phyloP scores from a whole-genome alignment of 208 protist species.

The Vickermania ingenoplastis region DNA sequence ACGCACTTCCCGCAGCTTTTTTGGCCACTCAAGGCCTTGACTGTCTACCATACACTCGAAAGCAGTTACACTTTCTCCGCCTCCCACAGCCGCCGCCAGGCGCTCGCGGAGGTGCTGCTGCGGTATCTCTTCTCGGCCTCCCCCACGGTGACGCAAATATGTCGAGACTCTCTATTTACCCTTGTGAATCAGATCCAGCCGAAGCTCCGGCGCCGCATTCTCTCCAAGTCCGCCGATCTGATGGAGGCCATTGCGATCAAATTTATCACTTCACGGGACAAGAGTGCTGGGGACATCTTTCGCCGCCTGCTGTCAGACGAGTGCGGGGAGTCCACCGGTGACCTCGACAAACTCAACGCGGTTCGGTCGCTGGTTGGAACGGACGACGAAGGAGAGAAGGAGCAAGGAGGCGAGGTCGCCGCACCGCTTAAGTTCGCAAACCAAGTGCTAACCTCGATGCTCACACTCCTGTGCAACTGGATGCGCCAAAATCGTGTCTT shows the following conservation, averaged over 20 bases:
- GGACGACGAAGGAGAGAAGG: neutral
- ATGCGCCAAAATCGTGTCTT: neutral
- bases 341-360: neutral
- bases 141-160: neutral
- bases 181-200: neutral
- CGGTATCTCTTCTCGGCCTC: neutral
- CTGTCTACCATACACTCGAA: neutral
- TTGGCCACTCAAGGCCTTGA: neutral
- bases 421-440: neutral
- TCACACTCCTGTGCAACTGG: neutral
- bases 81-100: neutral
- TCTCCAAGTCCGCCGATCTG: neutral
- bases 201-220: neutral
- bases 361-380: neutral
- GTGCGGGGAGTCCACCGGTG: neutral
- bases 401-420: neutral
- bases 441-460: neutral
- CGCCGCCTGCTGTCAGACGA: neutral
- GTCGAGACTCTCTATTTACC: neutral
- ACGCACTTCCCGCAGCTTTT: neutral
- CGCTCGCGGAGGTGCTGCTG: neutral
- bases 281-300: neutral
- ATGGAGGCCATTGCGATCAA: neutral
- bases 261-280: neutral
- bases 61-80: neutral